phyloP scores from a whole-genome alignment of 106 monocot genomes.

The Dioscorea alata region DNA sequence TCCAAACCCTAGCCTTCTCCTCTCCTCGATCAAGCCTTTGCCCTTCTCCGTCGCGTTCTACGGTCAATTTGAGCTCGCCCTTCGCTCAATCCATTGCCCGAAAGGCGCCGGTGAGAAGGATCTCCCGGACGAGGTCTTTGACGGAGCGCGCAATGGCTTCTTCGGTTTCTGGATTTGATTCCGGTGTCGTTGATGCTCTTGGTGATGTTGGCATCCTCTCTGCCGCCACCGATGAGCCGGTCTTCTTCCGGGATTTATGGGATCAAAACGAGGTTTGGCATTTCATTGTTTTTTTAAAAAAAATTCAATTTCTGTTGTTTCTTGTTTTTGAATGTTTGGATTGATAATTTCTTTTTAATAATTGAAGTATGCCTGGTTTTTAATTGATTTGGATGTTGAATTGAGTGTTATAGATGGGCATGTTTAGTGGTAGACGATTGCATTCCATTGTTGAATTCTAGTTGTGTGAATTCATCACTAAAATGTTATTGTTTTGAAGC shows the following conservation, averaged over 20 bases:
- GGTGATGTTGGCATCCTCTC: neutral
- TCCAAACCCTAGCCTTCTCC: too few species aligned
- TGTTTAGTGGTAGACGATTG: neutral
- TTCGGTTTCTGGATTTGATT: neutral
- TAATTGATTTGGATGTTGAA: neutral
- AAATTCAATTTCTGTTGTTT: neutral
- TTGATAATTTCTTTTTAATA: neutral
- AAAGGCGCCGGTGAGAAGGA: neutral
- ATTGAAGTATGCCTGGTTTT: neutral
- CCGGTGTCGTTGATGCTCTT: neutral
- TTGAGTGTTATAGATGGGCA: neutral
- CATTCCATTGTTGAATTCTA: neutral
- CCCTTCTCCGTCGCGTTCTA: too few species aligned
- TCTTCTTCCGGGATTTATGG: conserved; percentile 3
- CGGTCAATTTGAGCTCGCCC: neutral
- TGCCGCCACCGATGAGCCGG: neutral
- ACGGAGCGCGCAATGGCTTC: neutral
- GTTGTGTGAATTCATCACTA: too few species aligned
- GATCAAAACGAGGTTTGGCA: conserved; percentile 2
- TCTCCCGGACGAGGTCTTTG: neutral
- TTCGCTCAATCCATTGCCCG: neutral
- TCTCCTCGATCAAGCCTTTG: too few species aligned
- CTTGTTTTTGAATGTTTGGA: neutral
- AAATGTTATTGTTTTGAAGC: too few species aligned
- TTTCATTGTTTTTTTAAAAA: neutral